Conservation (phyloP, 164 flowering plant genomes). For the Macadamia integrifolia region DNA sequence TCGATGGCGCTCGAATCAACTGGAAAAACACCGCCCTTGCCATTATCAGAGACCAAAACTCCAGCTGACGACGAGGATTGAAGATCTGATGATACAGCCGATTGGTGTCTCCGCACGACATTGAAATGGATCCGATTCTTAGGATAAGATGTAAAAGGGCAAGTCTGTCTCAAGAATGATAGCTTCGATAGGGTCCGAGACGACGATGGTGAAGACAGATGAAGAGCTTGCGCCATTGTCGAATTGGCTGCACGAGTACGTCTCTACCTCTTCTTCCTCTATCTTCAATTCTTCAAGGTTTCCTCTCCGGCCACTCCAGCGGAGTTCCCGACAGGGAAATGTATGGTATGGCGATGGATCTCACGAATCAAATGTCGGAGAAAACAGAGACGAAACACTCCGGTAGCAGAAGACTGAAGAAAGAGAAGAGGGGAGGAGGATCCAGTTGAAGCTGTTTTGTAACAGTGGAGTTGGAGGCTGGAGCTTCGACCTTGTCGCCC, state of each 20-base stretch:
- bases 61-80: slow-evolving; percentile 5
- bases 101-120: slow-evolving; percentile 2
- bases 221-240: slow-evolving; percentile 30
- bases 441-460: no score
- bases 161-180: background rate
- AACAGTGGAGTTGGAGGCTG: no score
- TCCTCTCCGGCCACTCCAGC: no score
- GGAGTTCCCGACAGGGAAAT: background rate
- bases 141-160: background rate
- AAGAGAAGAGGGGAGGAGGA: no score
- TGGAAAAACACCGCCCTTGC: slow-evolving; percentile 3
- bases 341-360: no score
- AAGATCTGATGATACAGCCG: slow-evolving; percentile 20
- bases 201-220: slow-evolving; percentile 10
- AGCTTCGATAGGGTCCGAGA: slow-evolving; percentile 11
- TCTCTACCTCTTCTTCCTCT: background rate
- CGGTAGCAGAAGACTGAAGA: no score
- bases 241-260: background rate
- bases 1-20: slow-evolving; percentile 21
- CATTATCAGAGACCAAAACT: slow-evolving; percentile 18
- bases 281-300: no score
- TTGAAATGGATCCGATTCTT: background rate
- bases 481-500: no score
- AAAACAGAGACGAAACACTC: no score
- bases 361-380: background rate